These are phyloP conservation scores for Zymoseptoria pseudotritici DNA, from an alignment of 2,329 filamentous ascomycete genomes.

Conservation along the genomic window DNA sequence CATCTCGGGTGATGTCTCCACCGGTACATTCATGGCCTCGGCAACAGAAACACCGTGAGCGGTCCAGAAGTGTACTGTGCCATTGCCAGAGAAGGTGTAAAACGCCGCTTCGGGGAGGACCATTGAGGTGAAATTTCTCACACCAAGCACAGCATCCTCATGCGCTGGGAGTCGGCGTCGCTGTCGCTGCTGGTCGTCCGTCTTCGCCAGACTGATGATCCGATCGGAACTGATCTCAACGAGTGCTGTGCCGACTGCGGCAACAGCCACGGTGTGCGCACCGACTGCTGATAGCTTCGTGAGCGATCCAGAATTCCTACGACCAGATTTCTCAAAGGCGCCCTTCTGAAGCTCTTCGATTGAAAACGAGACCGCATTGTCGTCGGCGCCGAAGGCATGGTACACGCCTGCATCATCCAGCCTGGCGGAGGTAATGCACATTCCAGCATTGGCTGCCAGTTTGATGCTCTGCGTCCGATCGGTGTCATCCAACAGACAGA, in stretches of 20 bases:
- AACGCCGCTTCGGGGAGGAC: conserved; percentile 64
- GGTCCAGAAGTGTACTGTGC: conserved; percentile 77
- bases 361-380: conserved; percentile 44
- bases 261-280: conserved; percentile 31
- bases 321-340: conserved; percentile 21
- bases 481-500: conserved; percentile 80
- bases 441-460: conserved; percentile 59
- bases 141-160: conserved; percentile 58
- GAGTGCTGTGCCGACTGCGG: conserved; percentile 29
- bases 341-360: conserved; percentile 29
- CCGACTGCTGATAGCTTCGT: conserved; percentile 5
- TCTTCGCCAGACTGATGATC: conserved; percentile 10
- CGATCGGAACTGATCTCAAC: conserved; percentile 23
- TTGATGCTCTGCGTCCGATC: conserved; percentile 63
- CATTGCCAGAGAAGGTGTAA: conserved; percentile 80
- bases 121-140: conserved; percentile 55
- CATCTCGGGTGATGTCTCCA: conserved; percentile 55
- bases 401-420: conserved; percentile 50
- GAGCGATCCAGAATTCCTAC: conserved; percentile 15
- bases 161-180: conserved; percentile 48
- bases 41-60: conserved; percentile 60
- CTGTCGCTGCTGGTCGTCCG: conserved; percentile 3
- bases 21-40: conserved; percentile 53
- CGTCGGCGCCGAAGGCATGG: conserved; percentile 63
- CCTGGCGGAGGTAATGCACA: conserved; percentile 60